A percentile compares a stretch with the other conserved stretches of the same genome.
Conservation (phyloP, 768 basidiomycete genomes). For the Tulasnella sp. region DNA sequence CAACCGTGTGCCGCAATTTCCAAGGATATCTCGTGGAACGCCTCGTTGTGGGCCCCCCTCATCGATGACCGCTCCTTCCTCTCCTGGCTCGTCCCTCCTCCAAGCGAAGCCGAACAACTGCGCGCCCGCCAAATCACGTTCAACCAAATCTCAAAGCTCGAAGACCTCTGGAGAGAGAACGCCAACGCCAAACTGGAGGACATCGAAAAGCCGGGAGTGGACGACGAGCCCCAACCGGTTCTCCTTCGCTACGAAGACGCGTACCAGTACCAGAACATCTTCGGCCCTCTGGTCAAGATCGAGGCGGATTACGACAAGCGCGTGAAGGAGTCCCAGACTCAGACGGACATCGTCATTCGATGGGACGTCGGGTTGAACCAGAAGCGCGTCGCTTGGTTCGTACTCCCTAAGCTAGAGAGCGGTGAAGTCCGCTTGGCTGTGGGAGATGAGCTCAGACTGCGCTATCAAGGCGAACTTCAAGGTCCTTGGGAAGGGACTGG, state of each 20-base stretch:
- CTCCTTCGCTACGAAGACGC: conserved; percentile 83
- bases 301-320: conserved; percentile 99
- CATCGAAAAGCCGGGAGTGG: conserved; percentile 93
- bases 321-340: conserved; percentile 97
- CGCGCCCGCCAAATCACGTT: conserved; percentile 96
- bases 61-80: conserved; percentile 98
- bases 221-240: conserved; percentile 95
- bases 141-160: conserved; percentile 92
- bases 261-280: conserved; percentile 99
- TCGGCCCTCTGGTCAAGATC: conserved; percentile 98
- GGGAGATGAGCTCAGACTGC: conserved; percentile 88
- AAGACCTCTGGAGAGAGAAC: conserved; percentile 97
- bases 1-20: conserved; percentile 98
- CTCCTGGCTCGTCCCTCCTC: conserved; percentile 98
- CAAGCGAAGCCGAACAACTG: conserved; percentile 92
- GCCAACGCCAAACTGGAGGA: conserved; percentile 92
- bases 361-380: conserved; percentile 99
- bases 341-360: conserved; percentile 90
- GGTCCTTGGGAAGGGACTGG: conserved; percentile 60
- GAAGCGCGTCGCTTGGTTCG: conserved; percentile 98
- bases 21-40: conserved; percentile 98
- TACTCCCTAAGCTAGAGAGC: conserved; percentile 92
- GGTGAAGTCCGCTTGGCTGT: conserved; percentile 96
- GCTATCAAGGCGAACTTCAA: conserved; percentile 73
- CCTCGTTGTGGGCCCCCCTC: conserved; percentile 94